Evolutionary conservation across 2,329 filamentous ascomycete genomes (phyloP), one percentile per base, ranked within the genome.

Genomic region (Akanthomyces muscarius): DNA sequence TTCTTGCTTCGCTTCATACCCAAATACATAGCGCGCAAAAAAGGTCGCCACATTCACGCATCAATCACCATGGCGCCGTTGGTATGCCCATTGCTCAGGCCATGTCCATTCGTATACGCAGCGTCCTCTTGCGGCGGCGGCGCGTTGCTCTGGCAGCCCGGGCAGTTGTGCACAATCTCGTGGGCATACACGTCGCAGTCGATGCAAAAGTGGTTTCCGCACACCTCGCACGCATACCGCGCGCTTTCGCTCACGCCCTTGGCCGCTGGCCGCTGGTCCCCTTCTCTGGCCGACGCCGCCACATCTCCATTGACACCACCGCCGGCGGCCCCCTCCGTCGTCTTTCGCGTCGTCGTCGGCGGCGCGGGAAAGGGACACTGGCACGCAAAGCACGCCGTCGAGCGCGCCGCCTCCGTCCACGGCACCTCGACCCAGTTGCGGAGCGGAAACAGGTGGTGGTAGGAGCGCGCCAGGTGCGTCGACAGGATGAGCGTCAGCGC

Each of bases 121-220:
- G 25, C 68, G 2, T 44, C 23, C 11, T 53, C 48, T 16, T 28
- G 33, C 38, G 36, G 33, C 28, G 14, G 65, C 59, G 70, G 70
- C 16, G 65, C 64, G 63, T 80, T 79, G 70, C 83, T 84, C 74
- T 86, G 89, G 74, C 95, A 99, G 0, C 94, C 94, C 0, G 95
- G 93, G 71, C 95, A 99, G 75, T 98, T 98, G 74, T 99, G 94
- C 58, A 97, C 85, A 14, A 96, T 86, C 77, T 97, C 92, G 73
- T 99, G 95, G 28, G 91, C 90, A 77, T 95, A 97, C 28, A 97
- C 87, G 74, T 99, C 95, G 74, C 95, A 99, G 74, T 99, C 95
- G 67, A 99, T 96, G 80, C 95, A 99, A 73, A 98, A 99, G 76
- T 98, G 94, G 64, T 90, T 88, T 3, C 83, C 77, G 75, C 95